Base-by-base conservation (phyloP, 306 rosid species). In the Fragaria iinumae region DNA sequence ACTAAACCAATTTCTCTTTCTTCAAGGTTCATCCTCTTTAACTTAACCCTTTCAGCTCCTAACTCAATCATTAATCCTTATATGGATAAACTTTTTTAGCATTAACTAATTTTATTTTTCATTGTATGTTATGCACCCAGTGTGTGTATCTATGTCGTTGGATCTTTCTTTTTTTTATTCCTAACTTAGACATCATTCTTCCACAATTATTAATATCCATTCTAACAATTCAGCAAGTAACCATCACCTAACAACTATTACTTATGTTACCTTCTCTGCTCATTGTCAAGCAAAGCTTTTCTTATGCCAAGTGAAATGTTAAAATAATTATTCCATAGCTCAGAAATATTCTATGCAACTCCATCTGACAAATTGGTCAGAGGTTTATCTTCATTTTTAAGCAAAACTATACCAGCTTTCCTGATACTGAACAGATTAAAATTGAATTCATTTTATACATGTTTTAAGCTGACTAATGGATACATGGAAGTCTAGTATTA, bases 1-100 rank as follows among this genome's bases (percentile, higher is more conserved):
- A 43, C 52, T 10, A 34, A 10, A 34, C 47, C 23, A 18, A 18
- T 6, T 16, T 64, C 9, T 8, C 47, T 36, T 20, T 66, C 48
- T 66, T 66, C 23, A 14, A n/a, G 27, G n/a, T 71, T 27, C 50
- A 71, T 45, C 45, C 74, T 16, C 39, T 69, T 21, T 48, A 70
- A 16, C 18, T 47, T 45, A 49, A 70, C 36, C 44, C 16, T 17
- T 23, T 17, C 5, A n/a, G 52, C 38, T 69, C 39, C 49, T 44
- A 67, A 43, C 2, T 69, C 57, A 18, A 71, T 27, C 64, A 20
- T 38, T 6, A 38, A 38, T 38, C 41, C 41, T 36, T 27, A 71
- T 29, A 52, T 49, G 23, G 44, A 32, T 49, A 49, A 10, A 7
- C 18, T 52, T 52, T n/a, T 18, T 52, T 52, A 57, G 25, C 34